A percentile compares a stretch with the other conserved stretches of the same genome.
Evolutionary conservation across 192 early-diverging fungal genomes (phyloP).

Genomic region (Linnemannia hyalina): DNA sequence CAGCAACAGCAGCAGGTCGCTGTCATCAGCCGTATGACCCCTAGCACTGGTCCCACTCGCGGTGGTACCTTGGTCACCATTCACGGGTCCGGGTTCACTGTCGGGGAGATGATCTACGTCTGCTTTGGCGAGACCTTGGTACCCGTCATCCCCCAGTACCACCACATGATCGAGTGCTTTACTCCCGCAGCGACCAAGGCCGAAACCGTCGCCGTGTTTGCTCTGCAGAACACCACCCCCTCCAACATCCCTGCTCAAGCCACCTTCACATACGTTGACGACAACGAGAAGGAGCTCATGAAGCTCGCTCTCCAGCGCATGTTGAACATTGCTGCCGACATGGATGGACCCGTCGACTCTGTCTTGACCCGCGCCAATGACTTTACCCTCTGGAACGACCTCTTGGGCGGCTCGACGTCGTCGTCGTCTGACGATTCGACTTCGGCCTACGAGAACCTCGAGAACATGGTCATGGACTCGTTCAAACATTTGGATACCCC

Average conservation of each 20-base stretch:
- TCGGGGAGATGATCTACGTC: slow-evolving; percentile 51
- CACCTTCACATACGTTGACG: slow-evolving; percentile 48
- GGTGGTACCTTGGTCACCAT: slow-evolving; percentile 52
- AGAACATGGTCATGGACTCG: slow-evolving; percentile 48
- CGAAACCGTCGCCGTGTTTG: slow-evolving; percentile 41
- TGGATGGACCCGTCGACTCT: slow-evolving; percentile 40
- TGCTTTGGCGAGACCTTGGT: slow-evolving; percentile 50
- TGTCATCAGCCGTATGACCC: slow-evolving; percentile 44
- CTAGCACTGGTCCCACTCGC: slow-evolving; percentile 43
- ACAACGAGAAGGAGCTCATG: slow-evolving; percentile 51
- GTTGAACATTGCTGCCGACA: slow-evolving; percentile 42
- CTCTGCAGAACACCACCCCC: slow-evolving; percentile 1
- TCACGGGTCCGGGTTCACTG: slow-evolving; percentile 41
- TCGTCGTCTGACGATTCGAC: background rate
- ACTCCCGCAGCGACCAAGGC: slow-evolving; percentile 40
- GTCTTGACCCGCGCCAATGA: slow-evolving; percentile 45
- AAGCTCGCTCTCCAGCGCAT: slow-evolving; percentile 53
- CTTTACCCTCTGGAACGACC: slow-evolving; percentile 41
- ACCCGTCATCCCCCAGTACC: slow-evolving; percentile 40
- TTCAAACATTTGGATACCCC: slow-evolving; percentile 40
- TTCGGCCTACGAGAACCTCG: slow-evolving; percentile 14
- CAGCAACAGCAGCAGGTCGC: slow-evolving; percentile 10
- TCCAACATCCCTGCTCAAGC: slow-evolving; percentile 15
- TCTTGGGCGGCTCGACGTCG: slow-evolving; percentile 19
- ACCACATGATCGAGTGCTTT: slow-evolving; percentile 42